Percentiles rank a stretch among this genome's conserved stretches.
Evolutionary conservation across 192 early-diverging fungal genomes (phyloP).

Genomic region (Mortierella antarctica): DNA sequence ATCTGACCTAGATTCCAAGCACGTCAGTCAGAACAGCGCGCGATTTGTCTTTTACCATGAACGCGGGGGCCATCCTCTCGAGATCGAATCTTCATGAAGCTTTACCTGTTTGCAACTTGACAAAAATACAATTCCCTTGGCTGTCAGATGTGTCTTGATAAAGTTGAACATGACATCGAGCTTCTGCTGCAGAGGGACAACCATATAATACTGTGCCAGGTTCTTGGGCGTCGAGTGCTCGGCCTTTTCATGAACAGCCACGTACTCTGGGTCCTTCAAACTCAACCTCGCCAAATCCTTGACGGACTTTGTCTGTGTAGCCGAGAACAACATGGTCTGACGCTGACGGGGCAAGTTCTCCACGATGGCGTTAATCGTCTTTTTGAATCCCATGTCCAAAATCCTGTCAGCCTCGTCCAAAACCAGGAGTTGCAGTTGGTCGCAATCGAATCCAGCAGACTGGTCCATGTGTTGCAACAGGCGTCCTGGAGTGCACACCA

Average conservation of each 20-base stretch:
- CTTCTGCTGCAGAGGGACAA: conserved; percentile 86
- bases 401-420: conserved; percentile 90
- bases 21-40: background rate
- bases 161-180: conserved; percentile 98
- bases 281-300: conserved; percentile 93
- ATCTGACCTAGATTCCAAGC: conserved; percentile 67
- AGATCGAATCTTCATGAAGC: background rate
- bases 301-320: conserved; percentile 97
- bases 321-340: conserved; percentile 96
- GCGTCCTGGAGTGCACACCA: conserved; percentile 85
- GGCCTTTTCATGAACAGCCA: conserved; percentile 91
- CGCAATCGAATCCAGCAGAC: conserved; percentile 91
- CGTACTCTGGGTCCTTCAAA: conserved; percentile 91
- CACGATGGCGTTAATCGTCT: conserved; percentile 84
- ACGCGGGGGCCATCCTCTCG: too few relatives aligned
- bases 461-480: conserved; percentile 92
- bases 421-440: conserved; percentile 77
- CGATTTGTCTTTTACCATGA: background rate
- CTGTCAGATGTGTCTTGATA: conserved; percentile 89
- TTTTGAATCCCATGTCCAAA: conserved; percentile 89
- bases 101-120: conserved; percentile 95
- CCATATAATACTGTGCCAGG: conserved; percentile 89
- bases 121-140: conserved; percentile 92
- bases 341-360: conserved; percentile 85
- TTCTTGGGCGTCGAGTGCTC: conserved; percentile 81